Percentiles rank a stretch among this genome's conserved stretches.
phyloP scores from a whole-genome alignment of 306 rosid species.

The Acmispon strigosus region DNA sequence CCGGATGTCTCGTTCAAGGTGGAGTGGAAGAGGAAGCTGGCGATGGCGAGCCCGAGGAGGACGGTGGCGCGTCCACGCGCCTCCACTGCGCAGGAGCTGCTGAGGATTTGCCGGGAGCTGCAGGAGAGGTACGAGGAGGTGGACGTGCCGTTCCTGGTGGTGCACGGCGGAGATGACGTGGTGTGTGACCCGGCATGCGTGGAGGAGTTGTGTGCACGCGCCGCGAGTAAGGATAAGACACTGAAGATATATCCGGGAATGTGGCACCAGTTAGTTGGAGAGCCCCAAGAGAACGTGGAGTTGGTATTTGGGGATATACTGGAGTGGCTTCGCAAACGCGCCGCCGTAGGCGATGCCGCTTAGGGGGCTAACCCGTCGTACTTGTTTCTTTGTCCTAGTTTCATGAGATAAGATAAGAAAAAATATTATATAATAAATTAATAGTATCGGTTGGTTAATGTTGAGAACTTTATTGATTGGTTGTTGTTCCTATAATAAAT shows the following conservation, averaged over 20 bases:
- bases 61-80: constrained; percentile 69
- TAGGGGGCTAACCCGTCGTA: not conserved
- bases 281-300: constrained; percentile 51
- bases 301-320: constrained; percentile 67
- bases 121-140: constrained; percentile 82
- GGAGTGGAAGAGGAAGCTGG: constrained; percentile 83
- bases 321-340: constrained; percentile 56
- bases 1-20: constrained; percentile 77
- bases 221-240: constrained; percentile 79
- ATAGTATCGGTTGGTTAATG: too few relatives aligned
- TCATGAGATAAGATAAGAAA: not conserved
- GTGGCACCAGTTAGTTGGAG: constrained; percentile 94
- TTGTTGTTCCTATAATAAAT: too few relatives aligned
- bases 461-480: too few relatives aligned
- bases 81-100: constrained; percentile 76
- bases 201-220: constrained; percentile 59
- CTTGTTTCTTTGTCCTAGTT: not conserved
- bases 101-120: constrained; percentile 75
- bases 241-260: constrained; percentile 60
- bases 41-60: constrained; percentile 66
- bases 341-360: constrained; percentile 15
- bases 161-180: constrained; percentile 70
- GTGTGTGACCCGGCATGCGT: constrained; percentile 84
- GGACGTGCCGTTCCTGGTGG: constrained; percentile 66
- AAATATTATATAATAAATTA: too few relatives aligned